These are phyloP conservation scores for Uronychia binucleata DNA, from an alignment of 73 alveolate genomes.

Conservation along the genomic window DNA sequence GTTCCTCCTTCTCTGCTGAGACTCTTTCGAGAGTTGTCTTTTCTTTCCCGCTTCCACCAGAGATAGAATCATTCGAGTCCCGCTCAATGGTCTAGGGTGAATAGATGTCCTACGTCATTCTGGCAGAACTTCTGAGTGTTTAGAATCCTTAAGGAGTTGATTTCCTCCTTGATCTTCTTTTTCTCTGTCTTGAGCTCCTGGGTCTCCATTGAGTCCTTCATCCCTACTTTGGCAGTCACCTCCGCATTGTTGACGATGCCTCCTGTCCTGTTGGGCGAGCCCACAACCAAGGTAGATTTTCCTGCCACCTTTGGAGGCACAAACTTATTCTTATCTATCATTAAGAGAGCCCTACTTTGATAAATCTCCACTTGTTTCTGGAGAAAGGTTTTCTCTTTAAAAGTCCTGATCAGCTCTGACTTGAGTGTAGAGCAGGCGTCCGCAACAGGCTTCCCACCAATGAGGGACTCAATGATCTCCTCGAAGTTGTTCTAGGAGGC, in stretches of 20 bases:
- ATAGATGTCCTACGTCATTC: background rate
- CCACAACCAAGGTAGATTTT: background rate
- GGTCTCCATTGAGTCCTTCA: background rate
- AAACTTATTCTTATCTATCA: background rate
- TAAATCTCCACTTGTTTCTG: background rate
- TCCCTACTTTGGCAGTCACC: background rate
- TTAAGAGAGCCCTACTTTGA: background rate
- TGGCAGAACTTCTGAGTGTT: background rate
- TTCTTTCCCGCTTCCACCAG: background rate
- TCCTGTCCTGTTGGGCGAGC: background rate
- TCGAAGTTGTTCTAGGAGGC: background rate
- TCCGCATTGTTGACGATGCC: background rate
- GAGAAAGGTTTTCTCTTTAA: background rate
- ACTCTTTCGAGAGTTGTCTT: background rate
- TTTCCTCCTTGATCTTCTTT: background rate
- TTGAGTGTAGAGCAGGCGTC: background rate
- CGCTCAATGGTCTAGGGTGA: background rate
- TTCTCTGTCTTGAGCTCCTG: background rate
- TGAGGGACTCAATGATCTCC: background rate
- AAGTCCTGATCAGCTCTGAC: background rate
- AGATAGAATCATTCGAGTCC: background rate
- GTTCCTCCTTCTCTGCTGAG: background rate
- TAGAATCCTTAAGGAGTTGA: background rate
- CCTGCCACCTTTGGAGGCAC: slow-evolving; percentile 3
- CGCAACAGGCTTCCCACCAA: background rate